Evolutionary conservation across 1,284 basidiomycete genomes (phyloP).

Genomic region (Rugosomyces carneus): DNA sequence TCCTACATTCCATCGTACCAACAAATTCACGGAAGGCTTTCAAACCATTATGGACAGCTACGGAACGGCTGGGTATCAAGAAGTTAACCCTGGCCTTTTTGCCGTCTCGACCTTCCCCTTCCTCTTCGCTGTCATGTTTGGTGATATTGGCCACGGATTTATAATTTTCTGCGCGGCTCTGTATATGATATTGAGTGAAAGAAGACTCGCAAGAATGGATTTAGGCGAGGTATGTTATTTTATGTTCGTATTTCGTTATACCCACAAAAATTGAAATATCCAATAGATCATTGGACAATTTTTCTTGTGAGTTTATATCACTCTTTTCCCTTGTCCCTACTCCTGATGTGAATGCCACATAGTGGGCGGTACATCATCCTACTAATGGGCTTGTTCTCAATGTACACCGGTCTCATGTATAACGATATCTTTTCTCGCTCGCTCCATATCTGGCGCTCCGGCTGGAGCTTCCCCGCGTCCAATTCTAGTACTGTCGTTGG

Average conservation of each 20-base stretch:
- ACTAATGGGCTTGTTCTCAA: conserved; percentile 93
- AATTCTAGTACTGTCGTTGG: conserved; percentile 46
- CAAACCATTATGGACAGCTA: conserved; percentile 99
- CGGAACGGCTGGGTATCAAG: conserved; percentile 92
- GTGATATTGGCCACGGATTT: conserved; percentile 94
- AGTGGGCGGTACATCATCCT: conserved; percentile 98
- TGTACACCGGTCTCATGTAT: conserved; percentile 97
- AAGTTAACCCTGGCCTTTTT: conserved; percentile 95
- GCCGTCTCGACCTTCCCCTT: conserved; percentile 96
- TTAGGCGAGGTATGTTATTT: conserved; percentile 66
- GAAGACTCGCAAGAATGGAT: conserved; percentile 68
- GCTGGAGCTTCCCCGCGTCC: conserved; percentile 78
- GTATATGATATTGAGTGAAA: conserved; percentile 85
- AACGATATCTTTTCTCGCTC: conserved; percentile 99
- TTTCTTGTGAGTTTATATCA: conserved; percentile 70
- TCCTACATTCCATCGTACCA: conserved; percentile 89
- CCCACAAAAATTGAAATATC: conserved; percentile 1
- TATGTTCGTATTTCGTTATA: background rate
- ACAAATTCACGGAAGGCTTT: conserved; percentile 97
- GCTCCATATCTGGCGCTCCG: conserved; percentile 83
- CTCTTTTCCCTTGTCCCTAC: background rate
- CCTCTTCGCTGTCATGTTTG: conserved; percentile 99
- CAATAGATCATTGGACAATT: conserved; percentile 80
- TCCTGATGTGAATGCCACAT: conserved; percentile 14
- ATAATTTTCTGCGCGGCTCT: conserved; percentile 77